Percentiles rank a stretch among this genome's conserved stretches.
Conservation (phyloP, 75 land plant species). For the Picea glauca region DNA sequence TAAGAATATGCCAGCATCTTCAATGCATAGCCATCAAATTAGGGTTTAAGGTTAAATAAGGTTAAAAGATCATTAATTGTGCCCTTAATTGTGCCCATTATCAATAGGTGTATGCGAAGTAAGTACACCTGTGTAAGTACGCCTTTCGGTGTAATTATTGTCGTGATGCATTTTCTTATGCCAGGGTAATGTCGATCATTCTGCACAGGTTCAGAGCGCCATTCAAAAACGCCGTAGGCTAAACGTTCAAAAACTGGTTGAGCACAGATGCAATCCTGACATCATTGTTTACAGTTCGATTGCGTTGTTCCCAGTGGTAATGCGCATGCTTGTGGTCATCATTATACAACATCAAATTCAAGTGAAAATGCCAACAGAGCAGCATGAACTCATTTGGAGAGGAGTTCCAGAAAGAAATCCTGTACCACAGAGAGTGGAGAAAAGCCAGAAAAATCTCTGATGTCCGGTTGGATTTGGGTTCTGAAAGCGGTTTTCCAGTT, state of each 20-base stretch:
- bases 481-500: background rate
- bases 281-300: background rate
- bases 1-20: too few species aligned
- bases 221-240: too few species aligned
- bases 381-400: background rate
- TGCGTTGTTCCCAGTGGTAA: background rate
- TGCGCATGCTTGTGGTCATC: background rate
- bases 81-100: too few species aligned
- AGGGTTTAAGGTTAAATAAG: too few species aligned
- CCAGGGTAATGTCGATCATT: too few species aligned
- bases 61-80: too few species aligned
- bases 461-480: background rate
- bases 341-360: background rate
- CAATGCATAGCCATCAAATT: too few species aligned
- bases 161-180: too few species aligned
- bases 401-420: background rate
- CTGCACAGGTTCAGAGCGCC: too few species aligned
- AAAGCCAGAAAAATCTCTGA: background rate
- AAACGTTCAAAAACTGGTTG: background rate
- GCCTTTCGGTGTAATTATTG: too few species aligned
- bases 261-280: background rate
- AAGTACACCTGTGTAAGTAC: too few species aligned
- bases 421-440: background rate
- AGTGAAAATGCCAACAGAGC: background rate
- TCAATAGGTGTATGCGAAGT: too few species aligned